phyloP scores from a whole-genome alignment of 768 basidiomycete genomes.

The Boletus rufocinnamomeus region DNA sequence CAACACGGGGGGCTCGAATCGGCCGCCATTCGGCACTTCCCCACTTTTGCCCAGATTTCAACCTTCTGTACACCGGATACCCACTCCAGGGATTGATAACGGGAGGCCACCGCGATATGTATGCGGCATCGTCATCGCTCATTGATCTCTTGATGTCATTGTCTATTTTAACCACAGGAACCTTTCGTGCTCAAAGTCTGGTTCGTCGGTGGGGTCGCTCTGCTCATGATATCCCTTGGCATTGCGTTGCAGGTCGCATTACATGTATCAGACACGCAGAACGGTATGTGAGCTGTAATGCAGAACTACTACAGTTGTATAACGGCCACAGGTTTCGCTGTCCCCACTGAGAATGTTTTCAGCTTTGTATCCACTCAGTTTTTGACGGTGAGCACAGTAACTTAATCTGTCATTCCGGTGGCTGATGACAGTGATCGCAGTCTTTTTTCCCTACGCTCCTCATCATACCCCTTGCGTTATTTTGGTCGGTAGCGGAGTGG shows the following conservation, averaged over 20 bases:
- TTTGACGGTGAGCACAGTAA: constrained; percentile 41
- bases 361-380: constrained; percentile 47
- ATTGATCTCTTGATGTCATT: neutral
- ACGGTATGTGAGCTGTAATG: constrained; percentile 12
- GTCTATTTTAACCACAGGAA: constrained; percentile 21
- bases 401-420: neutral
- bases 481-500: constrained; percentile 57
- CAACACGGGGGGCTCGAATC: neutral
- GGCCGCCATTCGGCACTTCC: neutral
- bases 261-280: constrained; percentile 17
- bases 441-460: constrained; percentile 59
- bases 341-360: constrained; percentile 52
- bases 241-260: constrained; percentile 17
- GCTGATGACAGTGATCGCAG: constrained; percentile 33
- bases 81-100: constrained; percentile 39
- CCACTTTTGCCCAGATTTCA: constrained; percentile 40
- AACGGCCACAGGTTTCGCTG: constrained; percentile 49
- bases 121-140: constrained; percentile 15
- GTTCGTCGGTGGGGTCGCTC: constrained; percentile 41
- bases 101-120: constrained; percentile 47
- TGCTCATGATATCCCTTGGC: constrained; percentile 42
- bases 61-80: constrained; percentile 52
- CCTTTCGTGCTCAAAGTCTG: constrained; percentile 39
- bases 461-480: constrained; percentile 49
- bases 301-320: neutral